Percentiles rank a stretch among this genome's conserved stretches.
phyloP scores from a whole-genome alignment of 2,329 filamentous ascomycete genomes.

The Leptographium lundbergii region DNA sequence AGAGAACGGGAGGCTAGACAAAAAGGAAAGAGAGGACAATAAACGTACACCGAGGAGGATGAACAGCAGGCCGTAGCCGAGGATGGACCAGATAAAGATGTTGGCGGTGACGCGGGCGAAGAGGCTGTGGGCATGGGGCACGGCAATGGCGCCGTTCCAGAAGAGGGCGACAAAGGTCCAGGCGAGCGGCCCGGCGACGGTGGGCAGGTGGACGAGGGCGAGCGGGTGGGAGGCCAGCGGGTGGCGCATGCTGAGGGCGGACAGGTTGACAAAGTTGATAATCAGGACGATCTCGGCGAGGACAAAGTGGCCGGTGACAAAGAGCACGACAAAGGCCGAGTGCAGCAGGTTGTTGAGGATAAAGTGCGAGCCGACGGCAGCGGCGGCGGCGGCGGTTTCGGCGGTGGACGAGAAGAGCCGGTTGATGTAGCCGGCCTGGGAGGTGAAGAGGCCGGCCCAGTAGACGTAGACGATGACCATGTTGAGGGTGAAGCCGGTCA shows the following conservation, averaged over 20 bases:
- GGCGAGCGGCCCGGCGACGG: slow-evolving; percentile 64
- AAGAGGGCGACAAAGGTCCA: slow-evolving; percentile 82
- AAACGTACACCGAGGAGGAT: slow-evolving; percentile 49
- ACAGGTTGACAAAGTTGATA: slow-evolving; percentile 73
- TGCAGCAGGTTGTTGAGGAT: slow-evolving; percentile 76
- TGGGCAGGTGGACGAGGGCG: slow-evolving; percentile 58
- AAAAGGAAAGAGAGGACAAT: neutral
- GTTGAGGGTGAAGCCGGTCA: slow-evolving; percentile 67
- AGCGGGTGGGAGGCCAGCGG: slow-evolving; percentile 45
- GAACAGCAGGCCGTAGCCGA: slow-evolving; percentile 67
- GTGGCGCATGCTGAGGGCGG: slow-evolving; percentile 69
- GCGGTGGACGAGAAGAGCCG: slow-evolving; percentile 22
- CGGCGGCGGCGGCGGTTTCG: slow-evolving; percentile 42
- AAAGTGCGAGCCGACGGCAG: slow-evolving; percentile 71
- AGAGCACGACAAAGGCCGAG: slow-evolving; percentile 72
- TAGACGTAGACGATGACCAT: slow-evolving; percentile 54
- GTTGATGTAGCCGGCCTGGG: neutral
- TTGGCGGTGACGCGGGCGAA: slow-evolving; percentile 73
- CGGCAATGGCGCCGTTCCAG: slow-evolving; percentile 77
- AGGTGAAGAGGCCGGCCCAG: slow-evolving; percentile 42
- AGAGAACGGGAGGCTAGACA: no score
- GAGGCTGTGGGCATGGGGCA: slow-evolving; percentile 52
- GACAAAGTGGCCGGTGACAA: slow-evolving; percentile 63
- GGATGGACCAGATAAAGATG: slow-evolving; percentile 74
- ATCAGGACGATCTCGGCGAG: slow-evolving; percentile 64